Conservation (phyloP, 371 early-diverging fungal genomes). For the Mucor saturninus region DNA sequence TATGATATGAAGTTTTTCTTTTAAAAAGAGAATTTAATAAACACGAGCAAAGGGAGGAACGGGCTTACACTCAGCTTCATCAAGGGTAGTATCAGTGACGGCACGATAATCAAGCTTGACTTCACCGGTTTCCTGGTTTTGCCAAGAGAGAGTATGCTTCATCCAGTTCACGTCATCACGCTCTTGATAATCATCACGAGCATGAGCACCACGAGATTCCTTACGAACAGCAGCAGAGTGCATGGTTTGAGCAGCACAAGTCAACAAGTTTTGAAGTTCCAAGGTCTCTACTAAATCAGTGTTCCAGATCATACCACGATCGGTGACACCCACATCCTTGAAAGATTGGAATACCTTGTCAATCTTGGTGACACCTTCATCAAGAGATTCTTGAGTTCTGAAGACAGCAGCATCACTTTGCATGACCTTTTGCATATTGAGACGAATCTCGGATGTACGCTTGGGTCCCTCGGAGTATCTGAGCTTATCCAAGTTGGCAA, state of each 20-base stretch:
- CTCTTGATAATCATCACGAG: slow-evolving; percentile 90
- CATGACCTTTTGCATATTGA: slow-evolving; percentile 97
- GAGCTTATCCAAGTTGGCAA: slow-evolving; percentile 93
- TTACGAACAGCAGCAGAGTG: slow-evolving; percentile 94
- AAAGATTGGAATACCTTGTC: slow-evolving; percentile 82
- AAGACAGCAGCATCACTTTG: slow-evolving; percentile 98
- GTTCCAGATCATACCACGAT: slow-evolving; percentile 98
- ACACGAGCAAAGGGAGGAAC: slow-evolving; percentile 95
- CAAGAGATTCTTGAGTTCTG: slow-evolving; percentile 89
- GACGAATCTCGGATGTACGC: slow-evolving; percentile 88
- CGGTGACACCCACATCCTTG: slow-evolving; percentile 86
- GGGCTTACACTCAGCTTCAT: slow-evolving; percentile 90
- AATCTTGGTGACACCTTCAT: slow-evolving; percentile 82
- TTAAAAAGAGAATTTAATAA: slow-evolving; percentile 64
- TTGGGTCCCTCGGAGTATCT: slow-evolving; percentile 81
- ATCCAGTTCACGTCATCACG: slow-evolving; percentile 96
- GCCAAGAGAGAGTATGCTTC: slow-evolving; percentile 98
- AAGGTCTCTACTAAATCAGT: slow-evolving; percentile 95
- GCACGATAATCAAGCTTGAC: slow-evolving; percentile 85
- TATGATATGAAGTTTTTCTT: not conserved
- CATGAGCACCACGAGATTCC: slow-evolving; percentile 98
- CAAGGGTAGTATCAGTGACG: slow-evolving; percentile 84
- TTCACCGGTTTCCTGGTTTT: slow-evolving; percentile 81
- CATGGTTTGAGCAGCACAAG: slow-evolving; percentile 96
- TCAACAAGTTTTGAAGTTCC: slow-evolving; percentile 96